Evolutionary conservation across 208 protist genomes (phyloP).

Genomic region (Naegleria lovaniensis): DNA sequence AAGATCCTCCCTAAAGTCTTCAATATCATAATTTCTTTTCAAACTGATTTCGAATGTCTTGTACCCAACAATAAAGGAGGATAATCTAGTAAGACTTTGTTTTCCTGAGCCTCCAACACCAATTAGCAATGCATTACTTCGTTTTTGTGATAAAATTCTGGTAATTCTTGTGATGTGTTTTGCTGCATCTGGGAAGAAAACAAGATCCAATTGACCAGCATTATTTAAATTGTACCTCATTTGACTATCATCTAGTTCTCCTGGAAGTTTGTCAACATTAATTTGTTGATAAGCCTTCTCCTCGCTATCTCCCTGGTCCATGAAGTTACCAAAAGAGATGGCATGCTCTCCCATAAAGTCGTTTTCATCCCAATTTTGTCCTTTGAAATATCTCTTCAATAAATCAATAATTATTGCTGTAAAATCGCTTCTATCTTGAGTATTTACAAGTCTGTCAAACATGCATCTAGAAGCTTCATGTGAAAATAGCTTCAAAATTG

Average conservation of each 20-base stretch:
- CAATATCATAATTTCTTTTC: conserved; percentile 77
- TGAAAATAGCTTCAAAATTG: conserved; percentile 76
- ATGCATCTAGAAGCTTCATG: conserved; percentile 93
- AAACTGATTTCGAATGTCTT: conserved; percentile 77
- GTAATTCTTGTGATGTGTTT: conserved; percentile 88
- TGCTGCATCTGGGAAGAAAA: conserved; percentile 94
- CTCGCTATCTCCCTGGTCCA: conserved; percentile 62
- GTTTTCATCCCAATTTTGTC: conserved; percentile 49
- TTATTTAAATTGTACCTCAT: conserved; percentile 80
- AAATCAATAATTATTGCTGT: conserved; percentile 74
- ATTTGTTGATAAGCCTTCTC: conserved; percentile 49
- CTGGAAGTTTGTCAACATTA: background rate
- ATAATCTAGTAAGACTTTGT: conserved; percentile 86
- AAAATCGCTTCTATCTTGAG: conserved; percentile 80
- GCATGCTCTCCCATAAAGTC: conserved; percentile 21
- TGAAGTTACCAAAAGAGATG: conserved; percentile 70
- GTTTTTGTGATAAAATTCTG: conserved; percentile 87
- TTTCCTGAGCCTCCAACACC: conserved; percentile 93
- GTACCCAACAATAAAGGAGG: conserved; percentile 80
- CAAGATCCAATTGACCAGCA: conserved; percentile 79
- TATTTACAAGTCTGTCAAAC: conserved; percentile 89
- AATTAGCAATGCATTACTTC: conserved; percentile 89
- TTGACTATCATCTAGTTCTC: conserved; percentile 64
- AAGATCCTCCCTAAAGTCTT: conserved; percentile 85
- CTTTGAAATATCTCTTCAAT: conserved; percentile 59